phyloP scores from a whole-genome alignment of 1,284 basidiomycete species.

The Puccinia hordei region DNA sequence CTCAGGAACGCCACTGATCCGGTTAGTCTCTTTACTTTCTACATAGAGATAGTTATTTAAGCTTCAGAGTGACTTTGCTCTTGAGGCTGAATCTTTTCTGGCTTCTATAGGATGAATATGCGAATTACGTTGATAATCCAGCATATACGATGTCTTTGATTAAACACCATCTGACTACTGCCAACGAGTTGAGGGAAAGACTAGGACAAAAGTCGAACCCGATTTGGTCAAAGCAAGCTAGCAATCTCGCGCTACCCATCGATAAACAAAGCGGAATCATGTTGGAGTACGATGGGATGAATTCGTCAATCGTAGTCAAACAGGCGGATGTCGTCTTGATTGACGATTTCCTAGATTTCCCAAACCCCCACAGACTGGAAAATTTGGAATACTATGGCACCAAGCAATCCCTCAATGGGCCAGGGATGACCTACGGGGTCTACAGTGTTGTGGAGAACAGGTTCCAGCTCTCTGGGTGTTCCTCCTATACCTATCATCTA shows the following conservation, averaged over 20 bases:
- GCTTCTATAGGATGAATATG: constrained; percentile 53
- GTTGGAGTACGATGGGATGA: constrained; percentile 56
- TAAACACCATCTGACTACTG: constrained; percentile 52
- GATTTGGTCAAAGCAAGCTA: constrained; percentile 54
- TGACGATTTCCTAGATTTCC: constrained; percentile 55
- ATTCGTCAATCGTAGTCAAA: constrained; percentile 54
- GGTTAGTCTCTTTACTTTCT: not conserved
- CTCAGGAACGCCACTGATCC: constrained; percentile 52
- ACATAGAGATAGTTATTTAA: too few relatives aligned
- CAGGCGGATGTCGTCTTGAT: constrained; percentile 57
- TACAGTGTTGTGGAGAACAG: constrained; percentile 54
- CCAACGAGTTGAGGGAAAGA: constrained; percentile 48
- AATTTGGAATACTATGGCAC: constrained; percentile 55
- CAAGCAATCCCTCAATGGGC: constrained; percentile 53
- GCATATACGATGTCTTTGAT: constrained; percentile 55
- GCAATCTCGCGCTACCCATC: constrained; percentile 49
- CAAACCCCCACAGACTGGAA: constrained; percentile 38
- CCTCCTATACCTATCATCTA: constrained; percentile 55
- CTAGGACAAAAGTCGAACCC: constrained; percentile 43
- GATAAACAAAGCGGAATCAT: constrained; percentile 52
- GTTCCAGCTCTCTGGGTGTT: constrained; percentile 54
- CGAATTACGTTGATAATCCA: constrained; percentile 52
- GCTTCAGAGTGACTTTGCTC: not conserved
- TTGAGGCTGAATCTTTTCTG: not conserved
- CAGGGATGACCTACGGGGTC: constrained; percentile 56